Percentiles rank a stretch among this genome's conserved stretches.
Conservation (phyloP, 306 rosid species). For the Begonia peltatifolia region DNA sequence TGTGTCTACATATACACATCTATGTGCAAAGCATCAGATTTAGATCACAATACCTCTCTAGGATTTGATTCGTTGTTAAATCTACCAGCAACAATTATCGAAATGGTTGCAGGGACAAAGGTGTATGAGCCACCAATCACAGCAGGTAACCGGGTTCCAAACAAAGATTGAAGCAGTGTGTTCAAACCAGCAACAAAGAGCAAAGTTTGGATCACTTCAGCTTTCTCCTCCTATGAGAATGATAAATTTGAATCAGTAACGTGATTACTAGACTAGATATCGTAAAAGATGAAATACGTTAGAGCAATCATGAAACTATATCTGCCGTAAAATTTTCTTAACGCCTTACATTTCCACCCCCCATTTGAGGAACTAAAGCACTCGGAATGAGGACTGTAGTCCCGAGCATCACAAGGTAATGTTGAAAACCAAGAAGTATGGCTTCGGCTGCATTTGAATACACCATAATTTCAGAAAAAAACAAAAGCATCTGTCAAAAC, state of each 20-base stretch:
- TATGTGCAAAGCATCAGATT: slow-evolving; percentile 4
- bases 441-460: slow-evolving; percentile 83
- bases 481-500: slow-evolving; percentile 5
- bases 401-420: slow-evolving; percentile 96
- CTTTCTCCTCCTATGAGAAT: slow-evolving; percentile 63
- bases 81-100: slow-evolving; percentile 85
- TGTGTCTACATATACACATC: no score
- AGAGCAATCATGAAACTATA: not conserved
- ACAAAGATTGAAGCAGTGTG: slow-evolving; percentile 61
- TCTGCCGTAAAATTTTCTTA: not conserved
- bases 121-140: slow-evolving; percentile 94
- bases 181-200: slow-evolving; percentile 88
- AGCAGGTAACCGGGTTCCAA: slow-evolving; percentile 84
- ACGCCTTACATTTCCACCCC: slow-evolving; percentile 83
- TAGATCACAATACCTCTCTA: slow-evolving; percentile 41
- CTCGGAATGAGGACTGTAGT: slow-evolving; percentile 88
- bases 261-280: not conserved
- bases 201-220: slow-evolving; percentile 73
- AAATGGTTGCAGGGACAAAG: slow-evolving; percentile 87
- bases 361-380: slow-evolving; percentile 94
- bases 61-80: slow-evolving; percentile 56
- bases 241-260: not conserved
- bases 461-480: not conserved
- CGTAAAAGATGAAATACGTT: not conserved
- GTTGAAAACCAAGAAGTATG: slow-evolving; percentile 97